phyloP scores from a whole-genome alignment of 2,329 filamentous ascomycete species.

The Epichloe gansuensis region DNA sequence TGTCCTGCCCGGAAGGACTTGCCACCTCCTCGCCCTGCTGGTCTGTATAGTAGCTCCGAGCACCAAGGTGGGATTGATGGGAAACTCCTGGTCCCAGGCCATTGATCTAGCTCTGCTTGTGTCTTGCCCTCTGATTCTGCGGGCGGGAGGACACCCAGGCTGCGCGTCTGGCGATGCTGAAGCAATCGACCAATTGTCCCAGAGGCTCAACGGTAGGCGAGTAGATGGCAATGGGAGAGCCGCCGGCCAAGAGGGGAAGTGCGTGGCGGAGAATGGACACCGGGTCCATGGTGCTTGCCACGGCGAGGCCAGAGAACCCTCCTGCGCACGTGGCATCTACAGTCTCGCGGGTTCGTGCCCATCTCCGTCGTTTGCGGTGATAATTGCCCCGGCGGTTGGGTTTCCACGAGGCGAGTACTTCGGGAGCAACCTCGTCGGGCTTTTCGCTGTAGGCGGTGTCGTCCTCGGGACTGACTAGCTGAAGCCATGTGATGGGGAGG shows the following conservation, averaged over 20 bases:
- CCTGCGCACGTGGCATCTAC: constrained; percentile 65
- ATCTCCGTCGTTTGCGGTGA: constrained; percentile 78
- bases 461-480: constrained; percentile 64
- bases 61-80: constrained; percentile 74
- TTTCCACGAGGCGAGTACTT: constrained; percentile 60
- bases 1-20: constrained; percentile 82
- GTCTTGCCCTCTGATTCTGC: constrained; percentile 31
- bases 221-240: constrained; percentile 78
- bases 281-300: constrained; percentile 74
- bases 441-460: constrained; percentile 63
- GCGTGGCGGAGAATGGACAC: constrained; percentile 60
- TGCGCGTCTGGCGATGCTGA: constrained; percentile 65
- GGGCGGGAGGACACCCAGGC: constrained; percentile 55
- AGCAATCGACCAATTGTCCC: constrained; percentile 66
- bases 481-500: constrained; percentile 80
- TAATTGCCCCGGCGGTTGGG: constrained; percentile 73
- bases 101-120: constrained; percentile 38
- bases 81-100: constrained; percentile 64
- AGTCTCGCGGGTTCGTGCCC: constrained; percentile 58
- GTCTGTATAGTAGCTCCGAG: constrained; percentile 73
- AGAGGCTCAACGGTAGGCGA: constrained; percentile 70
- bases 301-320: constrained; percentile 70
- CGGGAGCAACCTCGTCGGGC: constrained; percentile 45
- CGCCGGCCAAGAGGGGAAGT: constrained; percentile 71
- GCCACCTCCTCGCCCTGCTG: constrained; percentile 67